Evolutionary conservation across 176 grass and related monocot species (phyloP).

Genomic region (Phyllostachys edulis): DNA sequence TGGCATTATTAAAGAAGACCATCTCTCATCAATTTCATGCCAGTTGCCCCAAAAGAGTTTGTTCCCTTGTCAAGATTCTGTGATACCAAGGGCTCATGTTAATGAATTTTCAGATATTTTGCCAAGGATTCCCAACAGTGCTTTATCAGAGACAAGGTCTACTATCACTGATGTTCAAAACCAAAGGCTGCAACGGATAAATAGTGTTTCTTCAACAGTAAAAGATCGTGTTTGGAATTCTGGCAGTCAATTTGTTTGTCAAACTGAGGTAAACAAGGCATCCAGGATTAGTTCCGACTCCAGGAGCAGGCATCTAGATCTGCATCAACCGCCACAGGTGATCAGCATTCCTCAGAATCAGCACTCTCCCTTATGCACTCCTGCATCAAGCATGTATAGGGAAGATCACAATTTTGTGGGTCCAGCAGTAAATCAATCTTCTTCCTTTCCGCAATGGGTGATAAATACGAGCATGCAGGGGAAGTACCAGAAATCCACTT

Average conservation of each 20-base stretch:
- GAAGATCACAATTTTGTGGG: constrained; percentile 28
- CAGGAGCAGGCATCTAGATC: constrained; percentile 26
- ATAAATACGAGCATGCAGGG: constrained; percentile 34
- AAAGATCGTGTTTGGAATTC: constrained; percentile 47
- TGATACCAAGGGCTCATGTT: constrained; percentile 6
- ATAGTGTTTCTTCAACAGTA: constrained; percentile 21
- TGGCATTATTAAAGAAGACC: constrained; percentile 18
- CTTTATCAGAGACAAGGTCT: not conserved
- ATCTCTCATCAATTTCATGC: constrained; percentile 8
- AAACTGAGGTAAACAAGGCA: constrained; percentile 37
- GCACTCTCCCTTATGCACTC: constrained; percentile 23
- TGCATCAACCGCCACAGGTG: constrained; percentile 12
- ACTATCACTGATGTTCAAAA: constrained; percentile 31
- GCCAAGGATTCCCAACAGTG: constrained; percentile 14
- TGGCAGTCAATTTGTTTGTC: constrained; percentile 32
- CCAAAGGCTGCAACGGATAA: constrained; percentile 25
- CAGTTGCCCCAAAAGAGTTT: constrained; percentile 35
- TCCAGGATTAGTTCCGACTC: constrained; percentile 7
- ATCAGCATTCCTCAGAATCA: constrained; percentile 35
- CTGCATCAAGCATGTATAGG: constrained; percentile 26
- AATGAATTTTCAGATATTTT: constrained; percentile 25
- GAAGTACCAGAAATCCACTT: constrained; percentile 38
- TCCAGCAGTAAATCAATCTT: constrained; percentile 47
- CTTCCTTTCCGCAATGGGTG: constrained; percentile 37
- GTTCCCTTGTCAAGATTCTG: constrained; percentile 36